Conservation (phyloP, 2,329 filamentous ascomycete species). For the Orbilia blumenaviensis region DNA sequence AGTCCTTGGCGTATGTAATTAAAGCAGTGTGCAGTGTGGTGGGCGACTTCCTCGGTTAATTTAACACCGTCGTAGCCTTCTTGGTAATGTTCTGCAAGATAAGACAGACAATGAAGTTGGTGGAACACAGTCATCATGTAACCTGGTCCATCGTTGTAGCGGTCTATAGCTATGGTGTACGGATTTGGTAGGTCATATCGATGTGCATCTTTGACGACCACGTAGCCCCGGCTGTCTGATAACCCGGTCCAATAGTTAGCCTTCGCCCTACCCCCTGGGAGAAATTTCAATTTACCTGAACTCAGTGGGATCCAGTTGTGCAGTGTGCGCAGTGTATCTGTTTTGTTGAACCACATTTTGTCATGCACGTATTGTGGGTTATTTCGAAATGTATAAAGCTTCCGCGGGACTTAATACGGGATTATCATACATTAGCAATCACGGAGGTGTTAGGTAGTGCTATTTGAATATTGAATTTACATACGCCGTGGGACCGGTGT, state of each 20-base stretch:
- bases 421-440: conserved; percentile 41
- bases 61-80: conserved; percentile 60
- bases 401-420: conserved; percentile 59
- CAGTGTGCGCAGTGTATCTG: conserved; percentile 59
- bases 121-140: conserved; percentile 63
- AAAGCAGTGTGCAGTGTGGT: conserved; percentile 62
- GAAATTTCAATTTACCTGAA: conserved; percentile 55
- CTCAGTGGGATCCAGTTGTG: conserved; percentile 61
- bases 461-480: conserved; percentile 12
- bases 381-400: conserved; percentile 60
- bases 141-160: conserved; percentile 59
- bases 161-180: conserved; percentile 59
- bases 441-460: background rate
- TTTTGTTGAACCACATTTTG: conserved; percentile 60
- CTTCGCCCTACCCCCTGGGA: background rate
- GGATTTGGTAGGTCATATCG: conserved; percentile 59
- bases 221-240: conserved; percentile 60
- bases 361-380: conserved; percentile 59
- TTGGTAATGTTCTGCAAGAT: conserved; percentile 60
- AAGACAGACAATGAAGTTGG: conserved; percentile 62
- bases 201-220: conserved; percentile 58
- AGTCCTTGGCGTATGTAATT: conserved; percentile 62
- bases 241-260: too few relatives aligned
- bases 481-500: conserved; percentile 60
- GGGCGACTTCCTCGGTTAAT: conserved; percentile 59